These are phyloP conservation scores for Camellia japonica DNA, from an alignment of 148 eudicot species.

Conservation along the genomic window DNA sequence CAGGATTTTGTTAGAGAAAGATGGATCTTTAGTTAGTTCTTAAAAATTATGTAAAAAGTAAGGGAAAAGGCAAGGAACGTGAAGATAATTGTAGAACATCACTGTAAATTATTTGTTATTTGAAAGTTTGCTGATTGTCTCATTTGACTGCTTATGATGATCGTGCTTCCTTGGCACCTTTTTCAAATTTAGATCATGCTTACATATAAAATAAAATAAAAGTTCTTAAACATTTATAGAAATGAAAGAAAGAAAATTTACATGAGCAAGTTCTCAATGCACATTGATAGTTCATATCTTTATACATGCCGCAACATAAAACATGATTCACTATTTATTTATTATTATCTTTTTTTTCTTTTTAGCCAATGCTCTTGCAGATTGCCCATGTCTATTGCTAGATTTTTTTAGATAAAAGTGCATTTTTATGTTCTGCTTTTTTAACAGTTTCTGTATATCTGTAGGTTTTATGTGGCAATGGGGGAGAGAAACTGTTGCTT, in stretches of 20 bases:
- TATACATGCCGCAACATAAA: too few relatives aligned
- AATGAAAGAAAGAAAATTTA: background rate
- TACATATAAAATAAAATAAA: too few relatives aligned
- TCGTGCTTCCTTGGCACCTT: background rate
- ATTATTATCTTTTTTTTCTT: background rate
- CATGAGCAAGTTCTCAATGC: background rate
- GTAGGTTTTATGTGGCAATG: constrained; percentile 79
- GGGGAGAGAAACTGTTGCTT: constrained; percentile 67
- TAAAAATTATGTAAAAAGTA: constrained; percentile 59
- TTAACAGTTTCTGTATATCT: background rate
- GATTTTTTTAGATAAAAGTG: background rate
- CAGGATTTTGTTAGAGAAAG: background rate
- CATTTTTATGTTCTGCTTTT: background rate
- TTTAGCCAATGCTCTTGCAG: background rate
- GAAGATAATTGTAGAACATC: background rate
- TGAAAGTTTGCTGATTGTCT: constrained; percentile 69
- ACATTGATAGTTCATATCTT: background rate
- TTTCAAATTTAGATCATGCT: too few relatives aligned
- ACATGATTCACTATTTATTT: background rate
- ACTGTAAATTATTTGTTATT: constrained; percentile 44
- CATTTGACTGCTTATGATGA: constrained; percentile 26
- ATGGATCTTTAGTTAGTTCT: background rate
- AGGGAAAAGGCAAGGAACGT: constrained; percentile 52
- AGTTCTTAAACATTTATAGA: background rate
- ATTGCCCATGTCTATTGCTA: constrained; percentile 3